Base-by-base conservation (phyloP, 1,284 basidiomycete genomes). In the Cystobasidiaceae sp. region DNA sequence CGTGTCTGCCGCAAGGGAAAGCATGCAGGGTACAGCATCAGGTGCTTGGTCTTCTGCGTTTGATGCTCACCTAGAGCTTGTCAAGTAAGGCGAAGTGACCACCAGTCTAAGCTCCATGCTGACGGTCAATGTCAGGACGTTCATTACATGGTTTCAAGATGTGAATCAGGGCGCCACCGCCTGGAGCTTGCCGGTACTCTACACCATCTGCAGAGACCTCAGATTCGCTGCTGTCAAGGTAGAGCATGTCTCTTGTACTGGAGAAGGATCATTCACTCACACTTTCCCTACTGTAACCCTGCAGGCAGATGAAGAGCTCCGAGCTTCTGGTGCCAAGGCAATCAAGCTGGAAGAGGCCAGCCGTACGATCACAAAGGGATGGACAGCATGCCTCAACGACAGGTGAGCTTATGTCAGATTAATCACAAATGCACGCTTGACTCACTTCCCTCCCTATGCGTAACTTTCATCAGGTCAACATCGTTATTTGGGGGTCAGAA, bases 341-440 rank as follows among this genome's bases (percentile, higher is more conserved):
- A 85, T 85, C 21, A 86, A 84, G 67, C 86, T 93, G 81, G 93
- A 97, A 73, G 91, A 93, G 72, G 88, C 91, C n/a, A 90, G 93
- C 0, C 81, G 93, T 27, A 83, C 86, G 32, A 88, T 96, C 58
- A 88, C 89, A 67, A 97, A 93, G 74, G 93, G 91, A 5, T 97
- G 98, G 77, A 86, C 88, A 15, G 83, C 85, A 64, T 97, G 93
- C 75, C 83, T 96, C 69, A 91, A 85, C 6, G 94, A 97, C 75
- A 84, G 93, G 88, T 89, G 70, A 67, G 80, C n/a, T n/a, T n/a
- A n/a, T n/a, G n/a, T n/a, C n/a, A n/a, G n/a, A n/a, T n/a, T n/a
- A n/a, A n/a, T n/a, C n/a, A n/a, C n/a, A n/a, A n/a, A n/a, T n/a
- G n/a, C n/a, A n/a, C n/a, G n/a, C n/a, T n/a, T n/a, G n/a, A n/a